Evolutionary conservation across 441 rosid species (phyloP), one percentile per base, ranked within the genome.

Genomic region (Adansonia grandidieri): DNA sequence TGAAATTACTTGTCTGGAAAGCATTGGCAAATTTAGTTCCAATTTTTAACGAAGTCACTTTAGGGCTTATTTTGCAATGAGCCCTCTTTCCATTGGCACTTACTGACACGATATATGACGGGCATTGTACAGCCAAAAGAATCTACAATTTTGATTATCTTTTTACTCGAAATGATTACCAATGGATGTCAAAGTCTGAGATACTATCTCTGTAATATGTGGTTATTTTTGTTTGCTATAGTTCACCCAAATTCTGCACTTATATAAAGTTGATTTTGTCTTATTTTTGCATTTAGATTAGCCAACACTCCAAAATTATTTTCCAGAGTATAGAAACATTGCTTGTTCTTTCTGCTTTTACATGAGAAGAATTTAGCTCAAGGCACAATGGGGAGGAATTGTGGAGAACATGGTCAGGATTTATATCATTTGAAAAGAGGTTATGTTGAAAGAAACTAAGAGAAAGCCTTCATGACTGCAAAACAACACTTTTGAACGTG

Each of bases 21-120:
- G 53, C 79, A 19, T 69, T 72, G 64, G 11, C 58, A 3, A 54
- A 64, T 76, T 65, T 44, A 68, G 32, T 78, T 68, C 60, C 17
- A 13, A 22, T 15, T n/a, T 50, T 65, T 2, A 60, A 2, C 14
- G 19, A 40, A 74, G 40, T 74, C 19, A 60, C 42, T 28, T 6
- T 4, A 44, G 56, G 19, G 8, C 53, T 10, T 17, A 60, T 74
- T 71, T 56, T 37, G 62, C 32, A 10, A 8, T 6, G 40, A 37
- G 4, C 45, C 17, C 61, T 7, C 28, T 45, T 64, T 64, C 47
- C 0, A 7, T 37, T 2, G 20, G 15, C 20, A 50, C 37, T 0
- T 70, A 7, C 44, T 24, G 24, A 69, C 40, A 48, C 4, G 50
- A 13, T 69, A 24, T 50, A 7, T 22, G 1, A 6, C 42, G 74